These are phyloP conservation scores for Hygrophorus russula DNA, from an alignment of 768 basidiomycete genomes.

Conservation along the genomic window DNA sequence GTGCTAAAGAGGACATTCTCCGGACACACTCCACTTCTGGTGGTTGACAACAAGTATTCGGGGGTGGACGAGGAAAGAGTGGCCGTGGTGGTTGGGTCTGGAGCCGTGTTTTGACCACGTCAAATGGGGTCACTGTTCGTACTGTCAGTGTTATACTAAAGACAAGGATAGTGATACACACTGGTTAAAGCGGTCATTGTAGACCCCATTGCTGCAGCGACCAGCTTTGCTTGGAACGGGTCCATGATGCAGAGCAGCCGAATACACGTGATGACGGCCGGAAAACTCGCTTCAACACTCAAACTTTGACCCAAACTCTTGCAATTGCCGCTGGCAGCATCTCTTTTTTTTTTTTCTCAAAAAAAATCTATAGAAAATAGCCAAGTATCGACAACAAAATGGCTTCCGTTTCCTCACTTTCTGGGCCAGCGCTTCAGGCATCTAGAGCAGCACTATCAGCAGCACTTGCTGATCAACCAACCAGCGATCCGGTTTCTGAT, in stretches of 20 bases:
- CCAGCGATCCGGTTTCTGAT: conserved; percentile 18
- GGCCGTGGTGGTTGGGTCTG: conserved; percentile 75
- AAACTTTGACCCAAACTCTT: no score
- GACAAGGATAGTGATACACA: conserved; percentile 20
- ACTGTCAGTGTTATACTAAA: background rate
- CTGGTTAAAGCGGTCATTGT: conserved; percentile 78
- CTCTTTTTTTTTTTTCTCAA: no score
- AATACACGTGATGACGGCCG: background rate
- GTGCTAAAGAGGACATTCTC: conserved; percentile 65
- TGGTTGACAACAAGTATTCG: conserved; percentile 63
- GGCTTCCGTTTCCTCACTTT: conserved; percentile 37
- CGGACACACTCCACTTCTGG: conserved; percentile 48
- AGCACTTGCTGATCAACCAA: conserved; percentile 50
- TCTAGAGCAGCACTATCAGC: conserved; percentile 69
- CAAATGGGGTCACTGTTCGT: conserved; percentile 93
- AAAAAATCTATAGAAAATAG: no score
- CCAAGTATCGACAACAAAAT: conserved; percentile 10
- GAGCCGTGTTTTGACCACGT: conserved; percentile 92
- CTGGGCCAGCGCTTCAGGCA: conserved; percentile 61
- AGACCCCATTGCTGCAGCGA: conserved; percentile 72
- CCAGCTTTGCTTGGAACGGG: conserved; percentile 65
- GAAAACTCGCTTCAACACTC: no score
- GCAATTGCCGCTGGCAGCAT: background rate
- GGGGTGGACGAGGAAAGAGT: conserved; percentile 42
- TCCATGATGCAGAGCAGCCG: conserved; percentile 36